Evolutionary conservation across 148 eudicot species (phyloP), one percentile per base, ranked within the genome.

Genomic region (Rhododendron kiyosumense): DNA sequence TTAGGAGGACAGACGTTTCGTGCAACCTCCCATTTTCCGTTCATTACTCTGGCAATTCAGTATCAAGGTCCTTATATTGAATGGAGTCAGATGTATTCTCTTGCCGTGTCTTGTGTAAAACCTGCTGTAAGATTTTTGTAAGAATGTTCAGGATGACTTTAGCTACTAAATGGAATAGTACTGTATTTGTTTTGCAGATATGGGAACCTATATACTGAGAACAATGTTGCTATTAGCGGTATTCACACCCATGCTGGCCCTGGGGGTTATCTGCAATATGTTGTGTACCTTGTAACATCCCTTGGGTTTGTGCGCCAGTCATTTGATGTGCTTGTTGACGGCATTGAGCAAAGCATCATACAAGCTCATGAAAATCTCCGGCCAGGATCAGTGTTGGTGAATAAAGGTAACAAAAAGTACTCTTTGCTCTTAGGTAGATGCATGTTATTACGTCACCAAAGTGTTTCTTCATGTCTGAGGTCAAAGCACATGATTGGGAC

Each of bases 201-300:
- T 86, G 98, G 99, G 46, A 82, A 94, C 88, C 90, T 97, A 3
- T 97, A 97, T 88, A 93, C 92, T 24, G 98, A 95, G 86, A 90
- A 91, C 2, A 97, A 97, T 92, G 98, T 95, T 92, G 99, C 98
- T 77, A 95, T 97, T 73, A 97, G 99, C 86, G 99, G 99, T 45
- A 97, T 95, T 82, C 99, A 97, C 86, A 94, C 99, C 20, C 99
- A 97, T 88, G 98, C 99, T 83, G 99, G 99, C 54, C 99, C 99
- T 13, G 99, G 98, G 69, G 99, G 99, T 86, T 94, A 95, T 90
- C 94, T 97, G 20, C 99, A 97, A 85, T 97, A 97, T 91, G 92
- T 96, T 86, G 94, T 94, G 74, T 96, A 96, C 90, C 90, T 96
- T 83, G 93, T 96, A 30, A 96, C 99, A 65, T 96, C 99, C 79